These are phyloP conservation scores for Aaosphaeria arxii DNA, from an alignment of 2,329 filamentous ascomycete species.

Conservation along the genomic window DNA sequence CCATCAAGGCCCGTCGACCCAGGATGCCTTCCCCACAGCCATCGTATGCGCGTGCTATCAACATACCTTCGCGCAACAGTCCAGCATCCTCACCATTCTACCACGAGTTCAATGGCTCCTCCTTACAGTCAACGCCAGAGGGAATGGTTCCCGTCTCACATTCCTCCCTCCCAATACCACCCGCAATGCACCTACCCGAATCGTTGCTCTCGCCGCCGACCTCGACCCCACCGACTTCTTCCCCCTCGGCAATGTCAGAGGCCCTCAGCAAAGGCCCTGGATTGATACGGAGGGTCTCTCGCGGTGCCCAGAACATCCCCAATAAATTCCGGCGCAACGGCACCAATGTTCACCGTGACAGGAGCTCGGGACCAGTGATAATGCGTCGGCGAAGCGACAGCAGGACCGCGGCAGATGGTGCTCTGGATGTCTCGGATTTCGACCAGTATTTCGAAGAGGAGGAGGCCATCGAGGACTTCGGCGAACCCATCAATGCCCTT, in stretches of 20 bases:
- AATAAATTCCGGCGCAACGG: slow-evolving; percentile 74
- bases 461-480: slow-evolving; percentile 47
- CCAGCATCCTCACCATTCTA: slow-evolving; percentile 36
- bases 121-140: slow-evolving; percentile 67
- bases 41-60: slow-evolving; percentile 29
- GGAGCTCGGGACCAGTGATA: slow-evolving; percentile 85
- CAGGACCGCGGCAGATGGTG: slow-evolving; percentile 61
- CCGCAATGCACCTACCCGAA: slow-evolving; percentile 70
- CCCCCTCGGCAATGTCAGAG: slow-evolving; percentile 61
- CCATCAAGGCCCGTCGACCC: slow-evolving; percentile 13
- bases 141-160: slow-evolving; percentile 55
- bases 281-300: slow-evolving; percentile 82
- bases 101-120: slow-evolving; percentile 57
- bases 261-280: slow-evolving; percentile 59
- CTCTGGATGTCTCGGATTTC: slow-evolving; percentile 48
- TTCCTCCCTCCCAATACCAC: slow-evolving; percentile 42
- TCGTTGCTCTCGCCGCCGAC: slow-evolving; percentile 61
- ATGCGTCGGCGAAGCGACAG: slow-evolving; percentile 87
- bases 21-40: slow-evolving; percentile 32
- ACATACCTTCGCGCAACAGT: slow-evolving; percentile 39
- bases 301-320: slow-evolving; percentile 69
- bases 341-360: slow-evolving; percentile 70
- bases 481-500: slow-evolving; percentile 39
- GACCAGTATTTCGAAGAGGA: slow-evolving; percentile 58
- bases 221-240: slow-evolving; percentile 35